Base-by-base conservation (phyloP, 768 basidiomycete genomes). In the Lactarius sanguifluus region DNA sequence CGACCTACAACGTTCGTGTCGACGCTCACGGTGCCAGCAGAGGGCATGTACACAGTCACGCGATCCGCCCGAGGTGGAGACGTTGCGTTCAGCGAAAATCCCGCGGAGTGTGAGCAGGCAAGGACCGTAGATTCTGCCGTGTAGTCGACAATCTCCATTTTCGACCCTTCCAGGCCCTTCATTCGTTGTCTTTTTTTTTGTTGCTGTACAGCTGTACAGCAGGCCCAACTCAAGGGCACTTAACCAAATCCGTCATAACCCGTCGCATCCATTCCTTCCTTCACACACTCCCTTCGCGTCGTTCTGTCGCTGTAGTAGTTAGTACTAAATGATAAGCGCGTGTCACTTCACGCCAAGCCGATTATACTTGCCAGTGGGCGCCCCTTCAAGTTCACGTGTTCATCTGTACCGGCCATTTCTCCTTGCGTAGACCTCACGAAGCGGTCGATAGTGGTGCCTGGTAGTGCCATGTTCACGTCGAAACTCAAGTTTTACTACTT, bases 11-110 rank as follows among this genome's bases (percentile, higher is more conserved):
- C 23, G 1, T 59, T 50, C 5, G 32, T 28, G 13, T 56, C 61
- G 41, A 66, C 65, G 13, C 50, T 66, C 5, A 66, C 65, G 15
- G 18, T 54, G 9, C 65, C 56, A 43, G 23, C 36, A 1, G 61
- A 59, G 30, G 47, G 16, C 16, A 23, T 18, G 15, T 47, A 50
- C 34, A 54, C 57, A 5, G 25, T 12, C 23, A 45, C 45, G 20
- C 28, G 38, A 34, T 60, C 57, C 6, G 40, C 20, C n/a, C 34
- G 45, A 32, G 13, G 36, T 12, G 55, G 40, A 12, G 23, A 13
- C 23, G 25, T 2, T n/a, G 7, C 13, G 34, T 61, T 34, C 25
- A 13, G 23, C 28, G 32, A 30, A 13, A 9, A 23, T 20, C 1
- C 30, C 15, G 5, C 40, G 10, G n/a, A 7, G 15, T 16, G n/a